phyloP scores from a whole-genome alignment of 257 asterid species.

The Echium plantagineum region DNA sequence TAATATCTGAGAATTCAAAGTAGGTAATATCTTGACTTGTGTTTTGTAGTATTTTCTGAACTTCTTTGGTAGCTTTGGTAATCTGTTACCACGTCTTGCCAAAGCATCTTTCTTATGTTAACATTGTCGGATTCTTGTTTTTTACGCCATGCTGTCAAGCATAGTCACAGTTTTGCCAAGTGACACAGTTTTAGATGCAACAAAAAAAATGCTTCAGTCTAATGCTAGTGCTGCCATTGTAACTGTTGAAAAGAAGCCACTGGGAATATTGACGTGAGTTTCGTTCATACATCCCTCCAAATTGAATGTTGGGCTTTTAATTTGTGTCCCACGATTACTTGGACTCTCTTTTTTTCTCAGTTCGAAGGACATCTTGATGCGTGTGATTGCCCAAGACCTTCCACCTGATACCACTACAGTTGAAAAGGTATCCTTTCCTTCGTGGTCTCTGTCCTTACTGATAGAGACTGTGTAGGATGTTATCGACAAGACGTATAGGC shows the following conservation, averaged over 20 bases:
- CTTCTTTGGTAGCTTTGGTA: neutral
- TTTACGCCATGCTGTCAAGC: constrained; percentile 16
- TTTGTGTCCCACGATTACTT: neutral
- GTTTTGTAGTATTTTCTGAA: neutral
- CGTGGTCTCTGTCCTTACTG: constrained; percentile 4
- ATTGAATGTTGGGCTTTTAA: neutral
- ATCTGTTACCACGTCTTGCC: neutral
- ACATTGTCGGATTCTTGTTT: neutral
- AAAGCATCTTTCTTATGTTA: neutral
- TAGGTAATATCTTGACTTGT: constrained; percentile 74
- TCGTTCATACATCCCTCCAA: neutral
- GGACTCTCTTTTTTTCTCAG: constrained; percentile 21
- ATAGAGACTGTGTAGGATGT: too few relatives aligned
- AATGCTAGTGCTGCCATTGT: constrained; percentile 56
- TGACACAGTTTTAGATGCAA: constrained; percentile 69
- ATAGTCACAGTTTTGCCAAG: constrained; percentile 63
- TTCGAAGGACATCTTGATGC: constrained; percentile 87
- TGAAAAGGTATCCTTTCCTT: constrained; percentile 45
- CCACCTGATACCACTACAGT: constrained; percentile 68
- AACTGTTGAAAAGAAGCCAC: constrained; percentile 71
- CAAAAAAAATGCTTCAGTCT: constrained; percentile 68
- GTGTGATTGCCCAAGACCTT: constrained; percentile 81
- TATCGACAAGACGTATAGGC: too few relatives aligned
- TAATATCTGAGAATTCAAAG: constrained; percentile 88
- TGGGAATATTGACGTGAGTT: constrained; percentile 57